Conservation (phyloP, 805 yeast species). For the Yamadazyma takamatsuzukensis region DNA sequence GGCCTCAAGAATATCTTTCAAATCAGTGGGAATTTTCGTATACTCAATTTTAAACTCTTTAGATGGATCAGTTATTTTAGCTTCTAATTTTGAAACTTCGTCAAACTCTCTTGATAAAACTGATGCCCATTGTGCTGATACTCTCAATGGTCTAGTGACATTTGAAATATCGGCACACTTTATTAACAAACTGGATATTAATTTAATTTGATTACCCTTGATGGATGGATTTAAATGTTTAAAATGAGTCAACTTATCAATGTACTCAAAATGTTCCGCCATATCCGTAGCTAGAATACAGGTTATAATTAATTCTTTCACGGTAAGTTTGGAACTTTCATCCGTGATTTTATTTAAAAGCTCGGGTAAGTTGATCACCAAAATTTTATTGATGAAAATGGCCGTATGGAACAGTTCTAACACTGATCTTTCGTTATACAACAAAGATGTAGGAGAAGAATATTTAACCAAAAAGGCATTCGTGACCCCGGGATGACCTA, state of each 20-base stretch:
- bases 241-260: conserved; percentile 44
- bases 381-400: conserved; percentile 46
- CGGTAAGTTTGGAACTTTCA: conserved; percentile 13
- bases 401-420: conserved; percentile 81
- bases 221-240: conserved; percentile 9
- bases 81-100: conserved; percentile 58
- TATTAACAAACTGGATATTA: conserved; percentile 66
- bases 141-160: conserved; percentile 74
- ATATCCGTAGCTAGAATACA: conserved; percentile 71
- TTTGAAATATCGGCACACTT: conserved; percentile 97
- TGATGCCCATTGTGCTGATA: conserved; percentile 84
- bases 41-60: conserved; percentile 13
- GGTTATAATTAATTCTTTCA: conserved; percentile 26
- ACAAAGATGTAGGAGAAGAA: conserved; percentile 58
- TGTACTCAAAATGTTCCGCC: conserved; percentile 80
- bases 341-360: conserved; percentile 16
- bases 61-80: conserved; percentile 9
- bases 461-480: conserved; percentile 62
- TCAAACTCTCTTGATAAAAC: conserved; percentile 74
- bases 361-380: conserved; percentile 35
- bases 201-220: conserved; percentile 22
- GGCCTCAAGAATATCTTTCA: conserved; percentile 41
- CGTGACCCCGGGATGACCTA: conserved; percentile 96
- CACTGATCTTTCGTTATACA: conserved; percentile 64
- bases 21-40: conserved; percentile 34